phyloP scores from a whole-genome alignment of 352 stramenopile genomes.

The Aphanomyces euteiches region DNA sequence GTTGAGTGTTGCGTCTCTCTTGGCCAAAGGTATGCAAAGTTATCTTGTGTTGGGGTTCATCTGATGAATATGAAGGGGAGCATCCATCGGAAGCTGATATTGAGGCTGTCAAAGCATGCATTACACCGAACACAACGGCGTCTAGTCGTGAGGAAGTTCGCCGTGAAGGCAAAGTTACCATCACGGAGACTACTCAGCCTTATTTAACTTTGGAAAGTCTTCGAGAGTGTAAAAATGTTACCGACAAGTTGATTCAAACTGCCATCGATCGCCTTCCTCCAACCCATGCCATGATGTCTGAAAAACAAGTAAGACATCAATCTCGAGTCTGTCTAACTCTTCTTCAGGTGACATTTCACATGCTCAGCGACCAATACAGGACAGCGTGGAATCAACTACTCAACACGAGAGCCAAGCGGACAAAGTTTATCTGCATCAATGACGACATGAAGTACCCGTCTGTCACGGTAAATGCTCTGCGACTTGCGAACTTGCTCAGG shows the following conservation, averaged over 20 bases:
- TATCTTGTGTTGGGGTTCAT: background rate
- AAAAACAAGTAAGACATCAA: conserved; percentile 49
- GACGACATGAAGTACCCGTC: conserved; percentile 92
- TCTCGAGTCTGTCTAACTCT: background rate
- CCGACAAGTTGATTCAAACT: conserved; percentile 49
- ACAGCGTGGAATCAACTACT: conserved; percentile 90
- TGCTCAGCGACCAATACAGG: conserved; percentile 90
- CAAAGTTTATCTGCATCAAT: conserved; percentile 97
- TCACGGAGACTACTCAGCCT: conserved; percentile 71
- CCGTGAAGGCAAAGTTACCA: conserved; percentile 49
- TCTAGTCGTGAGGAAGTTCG: conserved; percentile 62
- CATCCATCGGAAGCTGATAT: conserved; percentile 67
- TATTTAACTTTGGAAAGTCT: conserved; percentile 68
- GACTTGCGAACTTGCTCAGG: background rate
- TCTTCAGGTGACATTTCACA: conserved; percentile 88
- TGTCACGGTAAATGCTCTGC: conserved; percentile 31
- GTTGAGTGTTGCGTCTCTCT: conserved; percentile 74
- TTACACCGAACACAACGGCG: conserved; percentile 52
- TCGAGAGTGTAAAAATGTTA: conserved; percentile 46
- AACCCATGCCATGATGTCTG: conserved; percentile 52
- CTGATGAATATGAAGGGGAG: conserved; percentile 37
- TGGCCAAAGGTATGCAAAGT: conserved; percentile 21
- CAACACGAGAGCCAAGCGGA: conserved; percentile 82
- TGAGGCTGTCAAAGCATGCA: conserved; percentile 56
- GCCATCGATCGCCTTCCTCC: conserved; percentile 58